phyloP scores from a whole-genome alignment of 169 alveolate genomes.

The Plasmodium knowlesi region DNA sequence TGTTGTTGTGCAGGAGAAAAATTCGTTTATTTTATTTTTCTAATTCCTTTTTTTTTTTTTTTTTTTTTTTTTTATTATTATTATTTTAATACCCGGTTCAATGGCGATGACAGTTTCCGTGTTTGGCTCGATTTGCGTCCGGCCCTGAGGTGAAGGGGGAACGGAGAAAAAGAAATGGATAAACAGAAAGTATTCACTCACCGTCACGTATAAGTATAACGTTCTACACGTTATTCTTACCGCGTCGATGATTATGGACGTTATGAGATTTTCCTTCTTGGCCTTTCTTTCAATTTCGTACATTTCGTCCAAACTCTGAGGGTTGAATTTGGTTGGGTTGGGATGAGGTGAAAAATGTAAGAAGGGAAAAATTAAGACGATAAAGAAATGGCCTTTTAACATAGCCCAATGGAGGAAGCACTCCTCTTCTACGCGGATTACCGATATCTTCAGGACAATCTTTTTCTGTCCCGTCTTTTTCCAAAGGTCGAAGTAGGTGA shows the following conservation, averaged over 20 bases:
- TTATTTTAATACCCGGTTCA: slow-evolving; percentile 90
- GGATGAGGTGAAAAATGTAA: neutral
- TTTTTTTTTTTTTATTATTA: neutral
- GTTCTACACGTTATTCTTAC: neutral
- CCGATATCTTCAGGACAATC: slow-evolving; percentile 83
- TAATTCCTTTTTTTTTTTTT: neutral
- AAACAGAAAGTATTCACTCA: neutral
- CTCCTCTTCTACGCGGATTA: neutral
- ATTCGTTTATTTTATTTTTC: neutral
- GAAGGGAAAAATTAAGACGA: neutral
- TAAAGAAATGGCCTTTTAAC: neutral
- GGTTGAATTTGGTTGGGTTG: no score
- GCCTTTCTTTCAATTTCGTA: slow-evolving; percentile 84
- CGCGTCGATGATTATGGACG: slow-evolving; percentile 89
- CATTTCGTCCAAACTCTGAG: slow-evolving; percentile 84
- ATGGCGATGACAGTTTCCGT: slow-evolving; percentile 93
- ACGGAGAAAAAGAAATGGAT: neutral
- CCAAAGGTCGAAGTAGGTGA: slow-evolving; percentile 75
- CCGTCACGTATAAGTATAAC: neutral
- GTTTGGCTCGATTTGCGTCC: slow-evolving; percentile 92
- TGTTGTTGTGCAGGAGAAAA: neutral
- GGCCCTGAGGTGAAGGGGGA: slow-evolving; percentile 81
- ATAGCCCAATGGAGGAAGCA: neutral
- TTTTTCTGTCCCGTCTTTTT: slow-evolving; percentile 83
- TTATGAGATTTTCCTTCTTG: slow-evolving; percentile 77